Conservation (phyloP, 1,139 yeast genomes). For the Zhuliangozyma parablackwelliae region DNA sequence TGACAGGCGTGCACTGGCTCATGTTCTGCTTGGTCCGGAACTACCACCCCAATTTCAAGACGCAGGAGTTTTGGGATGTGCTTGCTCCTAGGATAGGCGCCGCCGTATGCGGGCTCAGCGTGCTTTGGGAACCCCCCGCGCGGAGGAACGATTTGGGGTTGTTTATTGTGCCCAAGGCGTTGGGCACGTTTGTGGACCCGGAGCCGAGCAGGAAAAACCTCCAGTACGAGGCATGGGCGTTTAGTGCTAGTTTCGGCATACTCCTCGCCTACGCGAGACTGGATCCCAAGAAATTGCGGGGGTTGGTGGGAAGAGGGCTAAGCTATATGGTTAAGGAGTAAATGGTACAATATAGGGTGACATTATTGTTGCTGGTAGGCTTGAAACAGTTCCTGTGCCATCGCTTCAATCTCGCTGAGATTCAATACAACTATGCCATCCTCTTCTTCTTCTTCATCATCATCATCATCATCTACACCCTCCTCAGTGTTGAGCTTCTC, state of each 20-base stretch:
- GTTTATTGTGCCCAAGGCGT: conserved; percentile 37
- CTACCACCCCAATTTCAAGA: conserved; percentile 16
- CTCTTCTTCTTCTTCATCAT: conserved; percentile 15
- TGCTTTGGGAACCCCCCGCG: conserved; percentile 28
- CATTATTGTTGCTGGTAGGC: conserved; percentile 13
- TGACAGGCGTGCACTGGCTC: conserved; percentile 35
- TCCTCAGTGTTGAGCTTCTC: conserved; percentile 26
- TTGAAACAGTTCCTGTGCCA: conserved; percentile 49
- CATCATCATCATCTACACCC: conserved; percentile 4
- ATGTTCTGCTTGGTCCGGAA: conserved; percentile 34
- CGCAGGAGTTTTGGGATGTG: conserved; percentile 20
- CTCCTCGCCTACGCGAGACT: conserved; percentile 19
- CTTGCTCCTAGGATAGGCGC: conserved; percentile 31
- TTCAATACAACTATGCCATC: conserved; percentile 40
- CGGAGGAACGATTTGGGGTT: conserved; percentile 39
- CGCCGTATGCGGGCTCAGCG: conserved; percentile 30
- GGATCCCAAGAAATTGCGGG: conserved; percentile 19
- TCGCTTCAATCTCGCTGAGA: conserved; percentile 47
- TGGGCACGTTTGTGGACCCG: conserved; percentile 26
- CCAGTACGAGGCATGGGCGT: conserved; percentile 19
- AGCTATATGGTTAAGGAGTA: conserved; percentile 7
- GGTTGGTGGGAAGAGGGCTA: conserved; percentile 23
- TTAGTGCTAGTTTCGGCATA: conserved; percentile 30
- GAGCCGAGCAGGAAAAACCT: conserved; percentile 16
- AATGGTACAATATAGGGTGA: not conserved